Conservation (phyloP, 306 rosid species). For the Inga leiocalycina region DNA sequence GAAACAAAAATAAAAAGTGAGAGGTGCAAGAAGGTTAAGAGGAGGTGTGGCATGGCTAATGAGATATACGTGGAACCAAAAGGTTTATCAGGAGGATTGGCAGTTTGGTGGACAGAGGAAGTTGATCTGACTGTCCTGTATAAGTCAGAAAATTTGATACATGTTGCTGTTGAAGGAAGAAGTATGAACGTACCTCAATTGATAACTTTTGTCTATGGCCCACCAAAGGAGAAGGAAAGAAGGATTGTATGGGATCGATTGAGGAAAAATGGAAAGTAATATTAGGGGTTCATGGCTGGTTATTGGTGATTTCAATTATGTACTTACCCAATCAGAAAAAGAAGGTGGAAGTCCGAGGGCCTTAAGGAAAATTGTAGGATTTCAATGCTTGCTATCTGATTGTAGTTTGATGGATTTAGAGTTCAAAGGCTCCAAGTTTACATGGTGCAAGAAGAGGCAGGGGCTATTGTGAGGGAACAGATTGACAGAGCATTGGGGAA, state of each 20-base stretch:
- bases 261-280: neutral
- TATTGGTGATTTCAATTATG: no score
- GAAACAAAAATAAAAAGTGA: neutral
- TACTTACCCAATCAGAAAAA: neutral
- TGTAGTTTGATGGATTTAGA: neutral
- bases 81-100: neutral
- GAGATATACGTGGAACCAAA: neutral
- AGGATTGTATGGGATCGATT: neutral
- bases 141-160: neutral
- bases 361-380: no score
- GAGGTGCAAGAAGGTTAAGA: neutral
- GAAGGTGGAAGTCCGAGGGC: neutral
- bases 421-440: neutral
- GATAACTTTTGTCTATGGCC: neutral
- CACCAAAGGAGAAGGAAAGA: neutral
- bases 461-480: neutral
- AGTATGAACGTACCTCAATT: fast-evolving
- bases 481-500: neutral
- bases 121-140: neutral
- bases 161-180: fast-evolving
- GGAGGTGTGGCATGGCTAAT: neutral
- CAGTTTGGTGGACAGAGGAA: neutral
- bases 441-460: neutral
- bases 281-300: no score
- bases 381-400: neutral